phyloP scores from a whole-genome alignment of 768 basidiomycete genomes.

The Punctularia strigosozonata region DNA sequence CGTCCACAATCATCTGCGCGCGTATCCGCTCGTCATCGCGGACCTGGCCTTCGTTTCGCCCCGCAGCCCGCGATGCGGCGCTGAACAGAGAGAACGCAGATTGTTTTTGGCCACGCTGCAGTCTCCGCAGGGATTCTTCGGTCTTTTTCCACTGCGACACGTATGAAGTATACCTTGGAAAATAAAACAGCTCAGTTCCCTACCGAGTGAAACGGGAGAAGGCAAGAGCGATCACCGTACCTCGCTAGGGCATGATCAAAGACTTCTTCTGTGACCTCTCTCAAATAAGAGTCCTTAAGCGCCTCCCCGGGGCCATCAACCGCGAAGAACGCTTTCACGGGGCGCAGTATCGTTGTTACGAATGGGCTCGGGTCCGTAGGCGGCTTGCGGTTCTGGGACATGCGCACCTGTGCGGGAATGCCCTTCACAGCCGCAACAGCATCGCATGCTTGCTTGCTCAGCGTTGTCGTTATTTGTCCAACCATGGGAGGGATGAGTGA shows the following conservation, averaged over 20 bases:
- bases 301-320: slow-evolving; percentile 49
- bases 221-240: slow-evolving; percentile 20
- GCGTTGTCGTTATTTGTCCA: slow-evolving; percentile 52
- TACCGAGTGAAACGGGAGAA: neutral
- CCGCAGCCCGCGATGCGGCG: slow-evolving; percentile 32
- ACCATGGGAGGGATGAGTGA: slow-evolving; percentile 47
- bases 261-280: slow-evolving; percentile 44
- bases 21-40: slow-evolving; percentile 90
- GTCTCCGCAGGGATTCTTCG: slow-evolving; percentile 74
- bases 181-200: neutral
- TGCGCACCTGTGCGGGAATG: slow-evolving; percentile 84
- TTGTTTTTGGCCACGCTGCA: slow-evolving; percentile 76
- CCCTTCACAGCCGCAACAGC: slow-evolving; percentile 75
- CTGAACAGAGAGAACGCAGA: slow-evolving; percentile 73
- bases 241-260: slow-evolving; percentile 61
- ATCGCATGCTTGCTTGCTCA: slow-evolving; percentile 77
- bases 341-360: slow-evolving; percentile 67
- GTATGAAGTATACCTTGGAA: slow-evolving; percentile 62
- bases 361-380: slow-evolving; percentile 83
- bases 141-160: slow-evolving; percentile 83
- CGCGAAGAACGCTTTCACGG: slow-evolving; percentile 66
- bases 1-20: slow-evolving; percentile 77
- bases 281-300: slow-evolving; percentile 43
- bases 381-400: slow-evolving; percentile 61
- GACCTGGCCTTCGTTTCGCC: slow-evolving; percentile 60